phyloP scores from a whole-genome alignment of 1,284 basidiomycete species.

The Leccinum huronense region DNA sequence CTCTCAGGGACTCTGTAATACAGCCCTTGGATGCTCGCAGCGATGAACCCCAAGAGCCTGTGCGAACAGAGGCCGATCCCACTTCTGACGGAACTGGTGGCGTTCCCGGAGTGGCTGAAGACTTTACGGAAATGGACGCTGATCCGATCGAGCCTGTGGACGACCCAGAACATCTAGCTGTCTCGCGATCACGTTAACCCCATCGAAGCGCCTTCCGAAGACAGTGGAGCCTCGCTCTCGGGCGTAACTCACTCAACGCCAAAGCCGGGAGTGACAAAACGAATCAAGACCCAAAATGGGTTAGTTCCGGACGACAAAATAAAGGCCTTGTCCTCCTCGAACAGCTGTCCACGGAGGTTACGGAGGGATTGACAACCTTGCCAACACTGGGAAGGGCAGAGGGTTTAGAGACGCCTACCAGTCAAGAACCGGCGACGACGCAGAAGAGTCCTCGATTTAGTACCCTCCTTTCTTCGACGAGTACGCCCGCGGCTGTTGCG shows the following conservation, averaged over 20 bases:
- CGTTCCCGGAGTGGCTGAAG: not conserved
- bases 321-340: slow-evolving; percentile 22
- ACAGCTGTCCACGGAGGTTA: slow-evolving; percentile 8
- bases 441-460: slow-evolving; percentile 20
- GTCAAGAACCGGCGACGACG: slow-evolving; percentile 13
- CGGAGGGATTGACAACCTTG: slow-evolving; percentile 6
- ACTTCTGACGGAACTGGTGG: not conserved
- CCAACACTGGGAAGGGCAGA: slow-evolving; percentile 9
- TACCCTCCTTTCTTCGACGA: slow-evolving; percentile 9
- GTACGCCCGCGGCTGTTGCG: slow-evolving; percentile 11
- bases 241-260: slow-evolving; percentile 20
- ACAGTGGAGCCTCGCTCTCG: slow-evolving; percentile 1
- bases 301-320: slow-evolving; percentile 16
- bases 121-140: slow-evolving; percentile 18
- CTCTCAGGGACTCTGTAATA: not conserved
- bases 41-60: slow-evolving; percentile 1
- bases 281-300: slow-evolving; percentile 41
- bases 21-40: not conserved
- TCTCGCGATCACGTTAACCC: slow-evolving; percentile 20
- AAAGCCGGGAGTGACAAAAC: slow-evolving; percentile 33
- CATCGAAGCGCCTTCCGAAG: slow-evolving; percentile 30
- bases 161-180: slow-evolving; percentile 21
- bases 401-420: not conserved
- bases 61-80: not conserved
- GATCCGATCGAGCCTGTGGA: slow-evolving; percentile 38